These are phyloP conservation scores for Trichoderma polysporum DNA, from an alignment of 2,329 filamentous ascomycete genomes.

Conservation along the genomic window DNA sequence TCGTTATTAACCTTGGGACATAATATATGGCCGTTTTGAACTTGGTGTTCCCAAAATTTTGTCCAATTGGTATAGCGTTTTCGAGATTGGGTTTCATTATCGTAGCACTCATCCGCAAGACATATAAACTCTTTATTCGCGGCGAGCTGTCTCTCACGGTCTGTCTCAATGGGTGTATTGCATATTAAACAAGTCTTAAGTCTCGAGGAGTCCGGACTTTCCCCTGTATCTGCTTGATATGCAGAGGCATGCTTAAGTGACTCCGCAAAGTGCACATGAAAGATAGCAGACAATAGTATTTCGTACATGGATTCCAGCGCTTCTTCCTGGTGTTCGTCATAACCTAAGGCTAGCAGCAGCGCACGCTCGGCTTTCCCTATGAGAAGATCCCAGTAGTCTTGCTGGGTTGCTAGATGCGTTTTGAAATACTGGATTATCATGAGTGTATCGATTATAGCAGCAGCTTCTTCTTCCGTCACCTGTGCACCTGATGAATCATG, in stretches of 20 bases:
- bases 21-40: neutral
- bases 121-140: neutral
- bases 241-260: neutral
- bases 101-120: neutral
- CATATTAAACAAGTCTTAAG: neutral
- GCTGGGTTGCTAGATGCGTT: neutral
- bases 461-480: neutral
- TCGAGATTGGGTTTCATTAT: neutral
- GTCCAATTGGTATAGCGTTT: neutral
- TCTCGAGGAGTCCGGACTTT: neutral
- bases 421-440: neutral
- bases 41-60: neutral
- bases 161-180: neutral
- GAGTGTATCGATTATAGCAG: neutral
- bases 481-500: neutral
- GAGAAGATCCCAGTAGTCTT: neutral
- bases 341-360: neutral
- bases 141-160: neutral
- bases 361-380: neutral
- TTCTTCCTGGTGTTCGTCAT: neutral
- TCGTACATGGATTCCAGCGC: neutral
- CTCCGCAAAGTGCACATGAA: neutral
- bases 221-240: neutral
- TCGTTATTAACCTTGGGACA: neutral
- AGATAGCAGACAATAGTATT: neutral